phyloP scores from a whole-genome alignment of 345 rosid species.

The Moricandia arvensis region DNA sequence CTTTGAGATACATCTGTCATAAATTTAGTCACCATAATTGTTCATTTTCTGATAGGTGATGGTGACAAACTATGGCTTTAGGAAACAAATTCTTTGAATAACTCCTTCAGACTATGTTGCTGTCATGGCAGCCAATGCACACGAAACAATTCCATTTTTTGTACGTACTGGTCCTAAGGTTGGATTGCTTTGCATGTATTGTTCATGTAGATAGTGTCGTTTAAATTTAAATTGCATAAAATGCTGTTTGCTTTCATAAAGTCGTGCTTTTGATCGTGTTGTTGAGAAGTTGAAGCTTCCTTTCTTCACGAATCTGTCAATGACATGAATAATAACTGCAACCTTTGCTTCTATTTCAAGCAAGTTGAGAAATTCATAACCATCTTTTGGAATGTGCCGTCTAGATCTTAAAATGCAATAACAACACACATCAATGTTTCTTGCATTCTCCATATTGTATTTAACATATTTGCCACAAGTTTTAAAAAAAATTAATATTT shows the following conservation, averaged over 20 bases:
- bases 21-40: background rate
- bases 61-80: slow-evolving; percentile 91
- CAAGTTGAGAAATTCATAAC: too few species aligned
- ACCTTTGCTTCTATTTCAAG: too few species aligned
- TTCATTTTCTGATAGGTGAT: slow-evolving; percentile 52
- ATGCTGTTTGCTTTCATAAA: slow-evolving; percentile 41
- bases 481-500: too few species aligned
- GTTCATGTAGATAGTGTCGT: background rate
- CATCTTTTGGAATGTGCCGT: too few species aligned
- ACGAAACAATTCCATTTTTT: slow-evolving; percentile 86
- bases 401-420: too few species aligned
- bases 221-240: slow-evolving; percentile 40
- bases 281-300: slow-evolving; percentile 76
- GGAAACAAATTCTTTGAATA: slow-evolving; percentile 70
- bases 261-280: slow-evolving; percentile 92
- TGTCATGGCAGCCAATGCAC: slow-evolving; percentile 83
- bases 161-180: slow-evolving; percentile 71
- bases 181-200: slow-evolving; percentile 8
- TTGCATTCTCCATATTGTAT: background rate
- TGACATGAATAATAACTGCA: too few species aligned
- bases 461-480: background rate
- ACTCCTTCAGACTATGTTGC: slow-evolving; percentile 97
- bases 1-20: background rate
- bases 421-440: too few species aligned
- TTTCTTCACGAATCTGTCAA: slow-evolving; percentile 6